Percentiles rank a stretch among this genome's conserved stretches.
These are phyloP conservation scores for Aspergillus caelatus DNA, from an alignment of 2,329 filamentous ascomycete species.

Conservation along the genomic window DNA sequence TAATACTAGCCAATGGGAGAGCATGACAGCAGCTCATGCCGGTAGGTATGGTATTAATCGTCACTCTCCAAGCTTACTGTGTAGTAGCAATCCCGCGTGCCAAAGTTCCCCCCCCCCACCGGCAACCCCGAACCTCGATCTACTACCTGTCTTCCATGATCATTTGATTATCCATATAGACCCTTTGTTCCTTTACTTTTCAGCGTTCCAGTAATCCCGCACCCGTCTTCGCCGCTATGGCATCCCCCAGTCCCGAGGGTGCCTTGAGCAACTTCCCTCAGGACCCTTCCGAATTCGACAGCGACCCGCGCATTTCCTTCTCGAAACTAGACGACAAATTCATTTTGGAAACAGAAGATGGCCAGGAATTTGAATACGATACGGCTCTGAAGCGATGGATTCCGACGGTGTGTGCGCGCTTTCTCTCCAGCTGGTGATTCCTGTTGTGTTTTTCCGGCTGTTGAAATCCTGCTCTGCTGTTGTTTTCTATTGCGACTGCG, in stretches of 20 bases:
- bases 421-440: constrained; percentile 21
- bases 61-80: not conserved
- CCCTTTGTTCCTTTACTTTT: not conserved
- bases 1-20: not conserved
- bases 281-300: constrained; percentile 69
- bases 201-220: not conserved
- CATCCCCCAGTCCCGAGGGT: constrained; percentile 24
- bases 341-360: constrained; percentile 81
- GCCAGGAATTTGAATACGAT: constrained; percentile 83
- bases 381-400: constrained; percentile 73
- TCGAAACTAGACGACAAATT: constrained; percentile 81
- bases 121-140: not conserved
- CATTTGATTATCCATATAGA: not conserved
- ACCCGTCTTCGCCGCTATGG: constrained; percentile 21
- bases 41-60: not conserved
- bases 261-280: constrained; percentile 48
- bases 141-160: not conserved
- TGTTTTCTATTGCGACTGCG: constrained; percentile 5
- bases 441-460: constrained; percentile 15
- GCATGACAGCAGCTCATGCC: not conserved
- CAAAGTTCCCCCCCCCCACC: not conserved
- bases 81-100: not conserved
- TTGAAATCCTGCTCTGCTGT: constrained; percentile 17
- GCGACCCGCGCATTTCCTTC: constrained; percentile 81
- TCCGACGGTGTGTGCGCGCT: constrained; percentile 56